A percentile compares a stretch with the other conserved stretches of the same genome.
Evolutionary conservation across 83 land plant genomes (phyloP).

Genomic region (Picea abies): DNA sequence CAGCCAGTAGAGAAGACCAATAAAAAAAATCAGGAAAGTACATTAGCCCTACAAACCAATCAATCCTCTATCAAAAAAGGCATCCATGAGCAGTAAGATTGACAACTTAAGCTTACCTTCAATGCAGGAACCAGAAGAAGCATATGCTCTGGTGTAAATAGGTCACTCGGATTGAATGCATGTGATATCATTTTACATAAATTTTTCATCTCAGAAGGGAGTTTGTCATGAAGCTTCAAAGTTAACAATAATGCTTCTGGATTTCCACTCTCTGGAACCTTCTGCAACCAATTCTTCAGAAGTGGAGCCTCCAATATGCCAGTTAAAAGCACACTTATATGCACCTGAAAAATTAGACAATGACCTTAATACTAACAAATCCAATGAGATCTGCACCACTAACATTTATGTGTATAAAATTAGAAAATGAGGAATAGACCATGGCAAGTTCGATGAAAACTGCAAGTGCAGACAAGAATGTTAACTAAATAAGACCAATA

Average conservation of each 20-base stretch:
- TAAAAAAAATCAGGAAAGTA: too few relatives aligned
- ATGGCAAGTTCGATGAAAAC: neutral
- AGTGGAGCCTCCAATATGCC: constrained; percentile 69
- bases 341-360: constrained; percentile 58
- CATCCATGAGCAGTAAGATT: neutral
- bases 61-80: too few relatives aligned
- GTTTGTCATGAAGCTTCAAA: constrained; percentile 57
- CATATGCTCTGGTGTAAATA: constrained; percentile 63
- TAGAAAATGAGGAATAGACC: neutral
- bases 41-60: too few relatives aligned
- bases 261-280: constrained; percentile 59
- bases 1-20: too few relatives aligned
- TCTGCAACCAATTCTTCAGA: constrained; percentile 62
- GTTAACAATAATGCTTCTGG: constrained; percentile 86
- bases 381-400: neutral
- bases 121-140: constrained; percentile 53
- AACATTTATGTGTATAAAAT: neutral
- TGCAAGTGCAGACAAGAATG: neutral
- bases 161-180: constrained; percentile 45
- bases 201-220: constrained; percentile 32
- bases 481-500: neutral
- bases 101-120: constrained; percentile 52
- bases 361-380: neutral
- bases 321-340: constrained; percentile 46
- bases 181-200: constrained; percentile 68